Base-by-base conservation (phyloP, 352 stramenopile genomes). In the Pythium vanterpoolii region DNA sequence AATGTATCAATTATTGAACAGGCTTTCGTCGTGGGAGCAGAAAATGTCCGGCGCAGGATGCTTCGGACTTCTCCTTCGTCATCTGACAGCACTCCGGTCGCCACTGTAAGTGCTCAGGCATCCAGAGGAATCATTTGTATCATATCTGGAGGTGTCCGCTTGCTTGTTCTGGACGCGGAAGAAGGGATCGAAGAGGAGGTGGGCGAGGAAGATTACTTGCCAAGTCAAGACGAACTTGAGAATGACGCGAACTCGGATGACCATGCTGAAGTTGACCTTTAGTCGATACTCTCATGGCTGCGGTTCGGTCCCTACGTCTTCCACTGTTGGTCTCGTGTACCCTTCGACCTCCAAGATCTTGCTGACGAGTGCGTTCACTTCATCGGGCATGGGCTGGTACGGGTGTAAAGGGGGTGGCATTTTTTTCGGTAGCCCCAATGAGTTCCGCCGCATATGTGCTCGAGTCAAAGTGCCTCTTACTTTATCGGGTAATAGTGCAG, bases 141-240 rank as follows among this genome's bases (percentile, higher is more conserved):
- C 9, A 61, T 70, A 16, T 45, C 73, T 8, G 53, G 56, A 47
- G 50, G 63, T 19, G 70, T 55, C 45, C 64, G 70, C 26, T 71
- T 91, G 44, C 62, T 59, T 27, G 60, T 91, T 27, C 73, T 83
- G 14, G 82, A 91, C 52, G 79, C 73, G 27, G 81, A 89, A 67
- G 79, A 91, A 23, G 68, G 61, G 16, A 66, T 77, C 18, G 71
- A 79, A 2, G 76, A 79, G 1, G 74, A 78, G 1, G 60, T 72
- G 2, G 63, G 76, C 1, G 53, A 60, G 1, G 64, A 64, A 5
- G 54, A 53, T 13, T 53, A 39, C 16, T 27, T 24, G n/a, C 31
- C 42, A 18, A 8, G 43, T 3, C 44, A 51, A 3, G 30, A n/a
- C 1, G 49, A 36, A 4, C n/a, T 46, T 1, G 43, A 51, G n/a